Evolutionary conservation across 2,329 filamentous ascomycete genomes (phyloP), one percentile per base, ranked within the genome.

Genomic region (Neofusicoccum kwambonambiense): DNA sequence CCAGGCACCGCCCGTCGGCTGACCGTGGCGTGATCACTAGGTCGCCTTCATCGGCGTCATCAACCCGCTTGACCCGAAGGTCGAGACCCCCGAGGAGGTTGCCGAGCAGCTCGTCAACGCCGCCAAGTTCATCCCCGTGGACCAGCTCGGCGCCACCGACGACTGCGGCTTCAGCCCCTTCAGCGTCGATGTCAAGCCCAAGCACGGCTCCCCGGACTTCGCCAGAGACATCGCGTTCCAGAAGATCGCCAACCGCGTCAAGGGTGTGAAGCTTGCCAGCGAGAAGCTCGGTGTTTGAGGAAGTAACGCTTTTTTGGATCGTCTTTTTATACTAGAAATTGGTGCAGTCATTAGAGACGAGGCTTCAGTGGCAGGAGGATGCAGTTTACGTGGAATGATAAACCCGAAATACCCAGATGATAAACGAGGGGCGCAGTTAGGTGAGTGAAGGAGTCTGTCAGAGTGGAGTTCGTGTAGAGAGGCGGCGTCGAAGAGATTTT

Each of bases 151-250:
- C 19, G 71, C 71, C 42, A 74, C 73, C 15, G 73, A 75, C 61
- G 72, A 74, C 67, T 75, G 73, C 50, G 73, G 73, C 8, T 74
- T 75, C 52, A 69, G 69, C 49, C 73, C 73, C 12, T 75, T 75
- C 41, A 70, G 69, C 52, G 70, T 71, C 45, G 73, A 75, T 64
- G 66, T 71, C 35, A 74, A 75, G 65, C 73, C 73, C 2, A 68
- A 69, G 56, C 72, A 74, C 65, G 71, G 71, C n/a, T 69, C 69
- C 17, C 72, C 73, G 4, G 70, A 75, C 62, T 68, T 70, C 34
- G 73, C 73, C 27, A 69, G 72, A 54, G 70, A 72, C 22, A 54
- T 75, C n/a, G 73, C 73, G 8, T 73, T 74, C 66, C 49, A 68
- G 62, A 75, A 75, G 64, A 74, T 74, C 22, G 66, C 57, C 60